Conservation (phyloP, 768 basidiomycete species). For the Coprinopsis marcescibilis region DNA sequence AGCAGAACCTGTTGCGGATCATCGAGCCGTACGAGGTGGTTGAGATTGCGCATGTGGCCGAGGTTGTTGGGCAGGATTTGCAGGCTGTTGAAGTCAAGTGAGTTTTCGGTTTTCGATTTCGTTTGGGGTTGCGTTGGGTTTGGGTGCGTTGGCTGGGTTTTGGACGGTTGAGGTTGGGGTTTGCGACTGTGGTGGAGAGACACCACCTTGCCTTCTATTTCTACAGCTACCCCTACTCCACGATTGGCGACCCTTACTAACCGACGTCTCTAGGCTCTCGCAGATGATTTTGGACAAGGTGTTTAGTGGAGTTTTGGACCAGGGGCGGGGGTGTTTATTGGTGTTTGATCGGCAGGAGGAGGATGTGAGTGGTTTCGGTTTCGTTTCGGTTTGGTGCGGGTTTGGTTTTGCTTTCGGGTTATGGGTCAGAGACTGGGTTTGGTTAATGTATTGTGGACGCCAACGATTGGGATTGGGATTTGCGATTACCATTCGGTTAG, state of each 20-base stretch:
- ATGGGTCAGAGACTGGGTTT: too few relatives aligned
- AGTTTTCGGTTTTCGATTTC: constrained; percentile 20
- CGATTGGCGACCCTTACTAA: not conserved
- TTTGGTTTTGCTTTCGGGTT: not conserved
- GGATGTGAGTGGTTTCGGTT: constrained; percentile 53
- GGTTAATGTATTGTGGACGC: too few relatives aligned
- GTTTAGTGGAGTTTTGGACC: constrained; percentile 93
- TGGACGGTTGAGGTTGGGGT: not conserved
- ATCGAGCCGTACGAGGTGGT: constrained; percentile 95
- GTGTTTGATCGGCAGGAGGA: constrained; percentile 85
- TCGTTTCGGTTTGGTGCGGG: constrained; percentile 3
- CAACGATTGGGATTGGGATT: too few relatives aligned
- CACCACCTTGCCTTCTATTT: not conserved
- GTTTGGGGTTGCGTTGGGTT: not conserved
- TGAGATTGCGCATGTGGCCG: constrained; percentile 87
- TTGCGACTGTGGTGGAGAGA: not conserved
- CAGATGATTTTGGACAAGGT: constrained; percentile 99
- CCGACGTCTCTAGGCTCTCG: constrained; percentile 54
- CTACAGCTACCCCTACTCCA: not conserved
- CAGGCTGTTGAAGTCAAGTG: constrained; percentile 91
- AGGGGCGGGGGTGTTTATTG: constrained; percentile 85
- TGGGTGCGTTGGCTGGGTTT: not conserved
- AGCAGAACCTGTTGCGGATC: constrained; percentile 92
- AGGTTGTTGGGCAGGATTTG: constrained; percentile 77
- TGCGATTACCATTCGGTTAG: too few relatives aligned